These are phyloP conservation scores for Musa acuminata DNA, from an alignment of 176 grass and related monocot species.

Conservation along the genomic window DNA sequence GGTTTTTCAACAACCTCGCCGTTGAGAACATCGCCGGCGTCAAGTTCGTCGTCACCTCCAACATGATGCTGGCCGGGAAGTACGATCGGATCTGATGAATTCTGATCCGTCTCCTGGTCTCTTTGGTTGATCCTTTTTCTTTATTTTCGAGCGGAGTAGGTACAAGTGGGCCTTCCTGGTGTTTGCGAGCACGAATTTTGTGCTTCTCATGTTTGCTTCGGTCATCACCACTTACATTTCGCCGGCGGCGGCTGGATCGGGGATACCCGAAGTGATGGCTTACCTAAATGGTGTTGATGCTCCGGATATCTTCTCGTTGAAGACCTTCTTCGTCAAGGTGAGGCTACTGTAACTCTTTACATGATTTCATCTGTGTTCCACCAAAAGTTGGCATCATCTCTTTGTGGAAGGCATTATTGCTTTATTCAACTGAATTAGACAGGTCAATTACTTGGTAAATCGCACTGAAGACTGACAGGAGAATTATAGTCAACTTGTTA, in stretches of 20 bases:
- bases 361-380: not conserved
- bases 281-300: conserved; percentile 91
- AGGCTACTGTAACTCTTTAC: not conserved
- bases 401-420: not conserved
- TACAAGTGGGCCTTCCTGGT: conserved; percentile 52
- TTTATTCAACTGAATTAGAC: not conserved
- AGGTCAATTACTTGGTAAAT: no score
- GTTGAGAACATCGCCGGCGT: conserved; percentile 87
- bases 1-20: conserved; percentile 69
- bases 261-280: conserved; percentile 84
- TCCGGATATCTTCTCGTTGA: conserved; percentile 68
- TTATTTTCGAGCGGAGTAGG: conserved; percentile 21
- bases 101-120: not conserved
- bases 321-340: conserved; percentile 84
- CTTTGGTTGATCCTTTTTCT: not conserved
- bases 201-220: conserved; percentile 61
- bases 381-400: not conserved
- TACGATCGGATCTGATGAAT: conserved; percentile 9
- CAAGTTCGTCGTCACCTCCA: conserved; percentile 83
- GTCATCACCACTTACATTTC: conserved; percentile 64
- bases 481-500: no score
- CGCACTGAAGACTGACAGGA: no score
- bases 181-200: conserved; percentile 56
- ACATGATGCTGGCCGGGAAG: conserved; percentile 59
- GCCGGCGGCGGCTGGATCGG: conserved; percentile 77